A percentile compares a stretch with the other conserved stretches of the same genome.
Conservation (phyloP, 2,329 filamentous ascomycete species). For the Ophiosphaerella korrae region DNA sequence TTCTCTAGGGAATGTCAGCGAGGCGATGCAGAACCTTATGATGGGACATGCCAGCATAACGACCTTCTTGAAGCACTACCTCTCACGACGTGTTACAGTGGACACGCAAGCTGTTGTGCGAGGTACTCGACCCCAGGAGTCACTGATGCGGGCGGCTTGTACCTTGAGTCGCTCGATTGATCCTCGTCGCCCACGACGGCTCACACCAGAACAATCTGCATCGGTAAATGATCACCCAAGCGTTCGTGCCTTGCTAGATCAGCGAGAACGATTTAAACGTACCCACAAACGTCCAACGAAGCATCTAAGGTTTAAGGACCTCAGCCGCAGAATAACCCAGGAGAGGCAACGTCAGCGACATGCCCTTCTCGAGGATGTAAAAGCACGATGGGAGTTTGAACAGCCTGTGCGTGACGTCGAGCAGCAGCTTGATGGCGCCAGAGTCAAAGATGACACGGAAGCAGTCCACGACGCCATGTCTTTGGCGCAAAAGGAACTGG, state of each 20-base stretch:
- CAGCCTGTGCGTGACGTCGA: constrained; percentile 16
- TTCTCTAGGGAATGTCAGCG: constrained; percentile 28
- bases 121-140: constrained; percentile 14
- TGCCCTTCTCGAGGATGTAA: constrained; percentile 1
- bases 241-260: constrained; percentile 10
- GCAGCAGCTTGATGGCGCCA: background rate
- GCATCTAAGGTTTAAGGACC: constrained; percentile 17
- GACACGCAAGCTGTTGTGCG: constrained; percentile 17
- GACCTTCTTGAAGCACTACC: constrained; percentile 21
- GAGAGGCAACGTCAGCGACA: constrained; percentile 10
- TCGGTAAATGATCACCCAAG: constrained; percentile 16
- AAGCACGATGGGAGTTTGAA: constrained; percentile 8
- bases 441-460: no score
- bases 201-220: constrained; percentile 17
- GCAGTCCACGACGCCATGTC: no score
- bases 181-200: constrained; percentile 9
- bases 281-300: constrained; percentile 13
- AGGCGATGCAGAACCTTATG: constrained; percentile 39
- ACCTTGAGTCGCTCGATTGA: constrained; percentile 24
- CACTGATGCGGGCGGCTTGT: constrained; percentile 19
- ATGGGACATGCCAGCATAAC: constrained; percentile 26
- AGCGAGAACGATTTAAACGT: constrained; percentile 15
- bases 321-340: constrained; percentile 15
- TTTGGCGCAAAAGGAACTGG: no score
- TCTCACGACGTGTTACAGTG: constrained; percentile 14